Evolutionary conservation across 345 rosid species (phyloP).

Genomic region (Litchi chinensis): DNA sequence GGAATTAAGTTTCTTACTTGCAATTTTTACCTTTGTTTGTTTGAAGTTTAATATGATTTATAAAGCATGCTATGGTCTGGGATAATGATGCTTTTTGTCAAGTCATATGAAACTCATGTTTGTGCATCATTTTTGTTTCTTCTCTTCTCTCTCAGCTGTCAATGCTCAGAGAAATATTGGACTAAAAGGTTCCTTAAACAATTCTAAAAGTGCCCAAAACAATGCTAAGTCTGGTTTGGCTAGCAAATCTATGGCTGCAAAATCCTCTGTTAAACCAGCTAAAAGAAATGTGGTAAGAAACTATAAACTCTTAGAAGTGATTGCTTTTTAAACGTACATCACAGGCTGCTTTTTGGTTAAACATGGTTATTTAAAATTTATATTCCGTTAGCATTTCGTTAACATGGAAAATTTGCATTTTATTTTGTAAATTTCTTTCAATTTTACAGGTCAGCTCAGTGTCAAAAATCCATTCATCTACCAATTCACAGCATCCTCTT

Average conservation of each 20-base stretch:
- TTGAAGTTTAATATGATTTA: not conserved
- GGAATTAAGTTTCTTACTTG: not conserved
- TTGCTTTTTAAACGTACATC: constrained; percentile 5
- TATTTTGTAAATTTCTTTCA: constrained; percentile 4
- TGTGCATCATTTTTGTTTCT: constrained; percentile 3
- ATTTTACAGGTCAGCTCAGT: constrained; percentile 47
- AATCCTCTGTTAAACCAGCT: constrained; percentile 48
- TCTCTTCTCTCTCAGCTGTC: constrained; percentile 35
- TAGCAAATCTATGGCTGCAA: constrained; percentile 42
- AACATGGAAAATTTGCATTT: constrained; percentile 8
- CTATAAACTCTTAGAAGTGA: constrained; percentile 19
- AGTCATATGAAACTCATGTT: constrained; percentile 11
- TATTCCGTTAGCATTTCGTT: constrained; percentile 1
- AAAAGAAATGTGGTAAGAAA: constrained; percentile 64
- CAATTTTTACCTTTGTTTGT: not conserved
- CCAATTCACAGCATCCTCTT: constrained; percentile 32
- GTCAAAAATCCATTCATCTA: constrained; percentile 34
- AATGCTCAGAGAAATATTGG: constrained; percentile 46
- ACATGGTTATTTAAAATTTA: constrained; percentile 15
- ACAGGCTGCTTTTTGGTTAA: constrained; percentile 12
- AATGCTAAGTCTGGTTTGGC: constrained; percentile 45
- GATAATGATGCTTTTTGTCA: not conserved
- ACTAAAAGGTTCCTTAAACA: constrained; percentile 37
- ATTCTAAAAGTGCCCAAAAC: constrained; percentile 29
- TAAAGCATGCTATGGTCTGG: not conserved